These are phyloP conservation scores for Melampsora larici-populina DNA, from an alignment of 1,284 basidiomycete genomes.

Conservation along the genomic window DNA sequence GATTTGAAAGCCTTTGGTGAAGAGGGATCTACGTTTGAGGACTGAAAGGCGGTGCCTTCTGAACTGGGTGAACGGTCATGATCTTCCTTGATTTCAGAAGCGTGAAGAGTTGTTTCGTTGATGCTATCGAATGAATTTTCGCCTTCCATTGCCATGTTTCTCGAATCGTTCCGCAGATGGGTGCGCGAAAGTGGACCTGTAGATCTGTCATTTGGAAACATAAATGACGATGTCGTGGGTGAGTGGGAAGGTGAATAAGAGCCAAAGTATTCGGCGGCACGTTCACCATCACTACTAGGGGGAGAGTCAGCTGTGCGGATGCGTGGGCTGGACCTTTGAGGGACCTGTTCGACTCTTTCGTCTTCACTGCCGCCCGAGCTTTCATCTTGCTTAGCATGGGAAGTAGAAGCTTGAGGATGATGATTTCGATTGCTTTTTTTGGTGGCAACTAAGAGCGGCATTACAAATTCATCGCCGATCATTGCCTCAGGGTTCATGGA, in stretches of 20 bases:
- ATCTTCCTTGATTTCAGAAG: neutral
- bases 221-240: neutral
- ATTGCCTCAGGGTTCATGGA: constrained; percentile 11
- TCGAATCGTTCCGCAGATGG: neutral
- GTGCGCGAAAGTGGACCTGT: neutral
- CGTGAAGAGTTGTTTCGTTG: constrained; percentile 2
- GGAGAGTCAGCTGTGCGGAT: constrained; percentile 28
- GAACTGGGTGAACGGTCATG: neutral
- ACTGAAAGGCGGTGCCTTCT: neutral
- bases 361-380: constrained; percentile 1
- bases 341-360: neutral
- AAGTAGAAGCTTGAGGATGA: neutral
- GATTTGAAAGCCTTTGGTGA: neutral
- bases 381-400: neutral
- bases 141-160: neutral
- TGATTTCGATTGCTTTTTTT: constrained; percentile 12
- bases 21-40: neutral
- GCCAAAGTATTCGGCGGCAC: neutral
- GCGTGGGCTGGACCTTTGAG: neutral
- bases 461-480: constrained; percentile 12
- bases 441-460: neutral
- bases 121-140: constrained; percentile 24
- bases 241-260: constrained; percentile 6
- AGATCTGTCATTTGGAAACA: neutral
- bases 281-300: constrained; percentile 24